Evolutionary conservation across 352 stramenopile species (phyloP), one percentile per base, ranked within the genome.

Genomic region (Phytophthora sansomeana): DNA sequence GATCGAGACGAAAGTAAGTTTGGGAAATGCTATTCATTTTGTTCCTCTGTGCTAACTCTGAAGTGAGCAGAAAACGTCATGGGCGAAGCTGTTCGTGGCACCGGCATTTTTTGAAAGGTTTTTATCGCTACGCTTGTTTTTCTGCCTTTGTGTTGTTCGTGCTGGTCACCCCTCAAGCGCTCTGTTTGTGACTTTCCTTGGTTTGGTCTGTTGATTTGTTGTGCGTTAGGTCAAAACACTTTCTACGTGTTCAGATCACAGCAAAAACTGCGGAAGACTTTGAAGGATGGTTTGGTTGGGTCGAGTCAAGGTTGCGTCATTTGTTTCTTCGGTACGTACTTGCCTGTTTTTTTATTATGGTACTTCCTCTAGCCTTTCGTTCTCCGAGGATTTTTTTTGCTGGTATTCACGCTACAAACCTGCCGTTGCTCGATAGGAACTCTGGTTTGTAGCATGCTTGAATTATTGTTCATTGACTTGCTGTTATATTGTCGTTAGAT

Each of bases 211-310:
- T 29, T 44, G 41, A 24, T 19, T 53, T 32, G 19, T 16, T 66
- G 6, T 36, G 49, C 10, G 17, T n/a, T 35, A 96, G 85, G 50
- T 87, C 70, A 50, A 90, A 89, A 30, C 88, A 96, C 32, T 96
- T 93, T 63, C 69, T 96, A 47, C 85, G 85, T 33, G 77, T 96
- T 4, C 81, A 95, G 57, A 79, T 96, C 41, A 90, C 81, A 5
- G 83, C 85, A 0, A 66, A 44, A 24, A 80, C 61, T 60, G 59
- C 74, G 2, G 67, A 89, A 43, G 72, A 80, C 26, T 95, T 95
- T 46, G 81, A 77, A 9, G 65, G 67, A 46, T 95, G 87, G 88
- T 94, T 97, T 71, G 84, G 87, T 11, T 97, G 90, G 90, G 83
- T 96, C 36, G 89, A 96, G 58, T 97, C 89, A 10, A 80, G 88